Percentiles rank a stretch among this genome's conserved stretches.
These are phyloP conservation scores for Aspergillaceae sp. DNA, from an alignment of 2,329 filamentous ascomycete species.

Conservation along the genomic window DNA sequence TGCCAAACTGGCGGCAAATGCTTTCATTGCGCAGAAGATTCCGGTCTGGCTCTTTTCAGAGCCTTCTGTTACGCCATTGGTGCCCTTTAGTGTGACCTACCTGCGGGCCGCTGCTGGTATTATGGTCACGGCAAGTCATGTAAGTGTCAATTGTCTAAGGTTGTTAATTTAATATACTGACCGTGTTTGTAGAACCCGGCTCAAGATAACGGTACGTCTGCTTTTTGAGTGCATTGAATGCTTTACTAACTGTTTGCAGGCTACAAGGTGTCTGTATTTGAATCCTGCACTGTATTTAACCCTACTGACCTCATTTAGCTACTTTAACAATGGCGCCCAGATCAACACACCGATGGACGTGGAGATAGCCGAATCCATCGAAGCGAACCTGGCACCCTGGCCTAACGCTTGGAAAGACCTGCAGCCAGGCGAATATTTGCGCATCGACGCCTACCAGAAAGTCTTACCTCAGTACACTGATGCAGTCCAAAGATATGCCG, in stretches of 20 bases:
- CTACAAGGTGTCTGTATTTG: slow-evolving; percentile 49
- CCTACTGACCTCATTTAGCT: slow-evolving; percentile 30
- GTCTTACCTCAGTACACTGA: slow-evolving; percentile 22
- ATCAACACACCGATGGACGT: slow-evolving; percentile 56
- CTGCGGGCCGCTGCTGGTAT: slow-evolving; percentile 50
- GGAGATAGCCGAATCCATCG: slow-evolving; percentile 50
- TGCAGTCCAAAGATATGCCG: slow-evolving; percentile 24
- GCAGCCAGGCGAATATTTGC: slow-evolving; percentile 33
- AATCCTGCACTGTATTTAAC: slow-evolving; percentile 1
- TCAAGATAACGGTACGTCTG: slow-evolving; percentile 46
- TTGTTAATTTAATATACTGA: too few species aligned
- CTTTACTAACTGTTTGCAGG: slow-evolving; percentile 25
- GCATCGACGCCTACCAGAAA: slow-evolving; percentile 18
- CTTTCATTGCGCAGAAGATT: slow-evolving; percentile 51
- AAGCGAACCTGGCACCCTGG: slow-evolving; percentile 46
- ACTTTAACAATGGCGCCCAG: slow-evolving; percentile 57
- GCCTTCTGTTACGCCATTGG: slow-evolving; percentile 51
- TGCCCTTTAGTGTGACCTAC: slow-evolving; percentile 51
- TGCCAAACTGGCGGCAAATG: slow-evolving; percentile 51
- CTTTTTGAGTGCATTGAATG: background rate
- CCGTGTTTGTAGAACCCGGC: slow-evolving; percentile 43
- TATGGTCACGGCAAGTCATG: slow-evolving; percentile 59
- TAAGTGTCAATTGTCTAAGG: slow-evolving; percentile 14
- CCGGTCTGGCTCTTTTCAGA: slow-evolving; percentile 52
- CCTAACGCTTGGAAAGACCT: slow-evolving; percentile 37